A percentile compares a stretch with the other conserved stretches of the same genome.
These are phyloP conservation scores for Antitrichia curtipendula DNA, from an alignment of 225 moss, liverwort and hornwort species.

Conservation along the genomic window DNA sequence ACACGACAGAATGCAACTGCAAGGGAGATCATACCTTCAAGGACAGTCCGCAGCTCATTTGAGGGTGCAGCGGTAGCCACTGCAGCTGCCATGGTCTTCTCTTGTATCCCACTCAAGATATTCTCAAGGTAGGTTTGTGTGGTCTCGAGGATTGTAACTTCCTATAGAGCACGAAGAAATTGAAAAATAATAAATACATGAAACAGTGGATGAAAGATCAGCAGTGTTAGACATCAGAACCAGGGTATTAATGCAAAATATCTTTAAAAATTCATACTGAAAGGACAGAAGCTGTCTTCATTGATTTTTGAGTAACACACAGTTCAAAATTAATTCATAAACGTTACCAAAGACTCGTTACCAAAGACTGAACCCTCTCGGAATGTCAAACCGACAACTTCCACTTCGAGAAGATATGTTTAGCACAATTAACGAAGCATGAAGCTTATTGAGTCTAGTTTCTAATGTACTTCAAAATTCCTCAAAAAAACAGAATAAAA, in stretches of 20 bases:
- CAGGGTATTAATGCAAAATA: not conserved
- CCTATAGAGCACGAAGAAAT: conserved; percentile 12
- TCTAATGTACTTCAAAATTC: not conserved
- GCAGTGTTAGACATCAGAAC: not conserved
- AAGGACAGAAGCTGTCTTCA: not conserved
- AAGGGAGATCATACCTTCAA: conserved; percentile 43
- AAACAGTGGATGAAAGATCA: not conserved
- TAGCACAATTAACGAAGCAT: not conserved
- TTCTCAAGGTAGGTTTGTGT: conserved; percentile 77
- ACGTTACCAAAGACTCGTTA: not conserved
- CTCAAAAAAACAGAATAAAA: not conserved
- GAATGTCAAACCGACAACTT: not conserved
- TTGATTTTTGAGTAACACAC: not conserved
- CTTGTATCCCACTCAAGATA: conserved; percentile 73
- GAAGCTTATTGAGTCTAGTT: not conserved
- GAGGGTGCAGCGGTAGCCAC: conserved; percentile 24
- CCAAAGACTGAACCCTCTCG: not conserved
- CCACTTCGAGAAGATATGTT: not conserved
- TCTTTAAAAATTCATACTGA: not conserved
- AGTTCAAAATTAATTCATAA: not conserved
- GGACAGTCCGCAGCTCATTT: conserved; percentile 48
- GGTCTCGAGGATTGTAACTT: conserved; percentile 52
- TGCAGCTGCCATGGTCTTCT: conserved; percentile 45
- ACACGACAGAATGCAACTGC: not conserved
- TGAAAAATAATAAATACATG: not conserved